These are phyloP conservation scores for Podaxis sp. DNA, from an alignment of 768 basidiomycete species.

Conservation along the genomic window DNA sequence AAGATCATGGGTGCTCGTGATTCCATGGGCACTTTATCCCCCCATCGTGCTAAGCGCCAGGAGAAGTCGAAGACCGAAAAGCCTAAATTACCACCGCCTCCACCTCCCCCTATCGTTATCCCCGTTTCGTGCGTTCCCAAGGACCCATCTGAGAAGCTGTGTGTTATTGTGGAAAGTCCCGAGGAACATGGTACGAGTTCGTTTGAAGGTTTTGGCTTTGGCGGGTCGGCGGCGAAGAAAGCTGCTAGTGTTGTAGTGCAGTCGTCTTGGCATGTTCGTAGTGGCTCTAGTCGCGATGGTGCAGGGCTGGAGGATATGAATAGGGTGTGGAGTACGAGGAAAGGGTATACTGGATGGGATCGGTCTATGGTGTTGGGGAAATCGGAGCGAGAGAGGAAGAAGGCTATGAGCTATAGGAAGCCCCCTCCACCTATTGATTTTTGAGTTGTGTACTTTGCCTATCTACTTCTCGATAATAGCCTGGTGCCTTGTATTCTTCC, in stretches of 20 bases:
- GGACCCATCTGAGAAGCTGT: slow-evolving; percentile 17
- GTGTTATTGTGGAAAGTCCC: slow-evolving; percentile 30
- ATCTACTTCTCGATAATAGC: not conserved
- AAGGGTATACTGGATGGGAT: slow-evolving; percentile 23
- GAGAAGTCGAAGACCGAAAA: slow-evolving; percentile 7
- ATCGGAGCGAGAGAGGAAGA: slow-evolving; percentile 14
- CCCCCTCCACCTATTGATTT: slow-evolving; percentile 18
- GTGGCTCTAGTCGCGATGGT: slow-evolving; percentile 12
- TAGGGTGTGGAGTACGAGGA: slow-evolving; percentile 24
- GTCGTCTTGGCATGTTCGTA: slow-evolving; percentile 7
- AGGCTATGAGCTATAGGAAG: slow-evolving; percentile 23
- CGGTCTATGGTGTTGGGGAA: slow-evolving; percentile 9
- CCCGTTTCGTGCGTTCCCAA: slow-evolving; percentile 10
- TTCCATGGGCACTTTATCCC: slow-evolving; percentile 15
- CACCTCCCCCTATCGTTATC: slow-evolving; percentile 10
- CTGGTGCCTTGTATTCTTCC: not conserved
- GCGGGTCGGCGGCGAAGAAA: slow-evolving; percentile 8
- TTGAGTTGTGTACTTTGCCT: not conserved
- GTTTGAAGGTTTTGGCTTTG: slow-evolving; percentile 22
- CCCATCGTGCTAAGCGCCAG: slow-evolving; percentile 8
- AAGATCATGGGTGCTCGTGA: slow-evolving; percentile 20
- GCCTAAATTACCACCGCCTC: slow-evolving; percentile 10
- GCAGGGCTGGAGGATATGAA: slow-evolving; percentile 10
- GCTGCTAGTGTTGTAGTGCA: not conserved
- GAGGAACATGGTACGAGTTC: slow-evolving; percentile 26